phyloP scores from a whole-genome alignment of 2,329 filamentous ascomycete species.

The Aspergillus aculeatinus region DNA sequence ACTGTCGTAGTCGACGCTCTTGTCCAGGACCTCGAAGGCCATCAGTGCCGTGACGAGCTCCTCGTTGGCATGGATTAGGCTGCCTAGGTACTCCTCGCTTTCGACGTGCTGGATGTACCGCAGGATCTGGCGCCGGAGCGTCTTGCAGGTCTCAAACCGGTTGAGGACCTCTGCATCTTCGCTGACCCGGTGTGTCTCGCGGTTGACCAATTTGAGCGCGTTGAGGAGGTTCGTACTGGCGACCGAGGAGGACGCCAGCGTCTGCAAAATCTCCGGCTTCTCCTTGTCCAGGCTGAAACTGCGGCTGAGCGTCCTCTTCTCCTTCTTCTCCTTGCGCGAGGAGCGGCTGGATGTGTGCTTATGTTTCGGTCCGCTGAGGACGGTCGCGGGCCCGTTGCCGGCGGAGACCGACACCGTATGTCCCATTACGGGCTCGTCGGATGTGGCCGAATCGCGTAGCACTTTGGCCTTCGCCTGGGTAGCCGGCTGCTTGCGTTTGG shows the following conservation, averaged over 20 bases:
- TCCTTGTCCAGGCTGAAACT: constrained; percentile 84
- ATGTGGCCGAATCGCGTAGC: constrained; percentile 70
- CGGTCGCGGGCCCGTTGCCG: constrained; percentile 39
- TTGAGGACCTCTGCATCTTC: constrained; percentile 73
- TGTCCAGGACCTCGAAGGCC: constrained; percentile 89
- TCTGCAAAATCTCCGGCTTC: constrained; percentile 79
- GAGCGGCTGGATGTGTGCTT: constrained; percentile 40
- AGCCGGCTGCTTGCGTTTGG: constrained; percentile 67
- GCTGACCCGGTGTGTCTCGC: constrained; percentile 82
- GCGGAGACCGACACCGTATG: constrained; percentile 41
- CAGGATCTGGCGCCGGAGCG: constrained; percentile 76
- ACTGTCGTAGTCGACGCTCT: constrained; percentile 59
- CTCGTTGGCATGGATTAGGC: constrained; percentile 89
- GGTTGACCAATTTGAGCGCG: constrained; percentile 82
- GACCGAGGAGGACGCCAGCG: constrained; percentile 86
- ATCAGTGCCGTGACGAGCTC: constrained; percentile 91
- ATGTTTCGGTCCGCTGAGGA: constrained; percentile 36
- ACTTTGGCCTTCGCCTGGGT: constrained; percentile 80
- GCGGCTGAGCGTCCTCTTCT: constrained; percentile 53
- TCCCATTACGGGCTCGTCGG: constrained; percentile 35
- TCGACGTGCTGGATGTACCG: constrained; percentile 93
- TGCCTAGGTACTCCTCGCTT: constrained; percentile 86
- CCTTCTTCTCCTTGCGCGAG: constrained; percentile 42
- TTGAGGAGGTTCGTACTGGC: constrained; percentile 90
- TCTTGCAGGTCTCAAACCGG: constrained; percentile 83